Conservation (phyloP, 805 yeast species). For the Cyberlindnera galapagoensis region DNA sequence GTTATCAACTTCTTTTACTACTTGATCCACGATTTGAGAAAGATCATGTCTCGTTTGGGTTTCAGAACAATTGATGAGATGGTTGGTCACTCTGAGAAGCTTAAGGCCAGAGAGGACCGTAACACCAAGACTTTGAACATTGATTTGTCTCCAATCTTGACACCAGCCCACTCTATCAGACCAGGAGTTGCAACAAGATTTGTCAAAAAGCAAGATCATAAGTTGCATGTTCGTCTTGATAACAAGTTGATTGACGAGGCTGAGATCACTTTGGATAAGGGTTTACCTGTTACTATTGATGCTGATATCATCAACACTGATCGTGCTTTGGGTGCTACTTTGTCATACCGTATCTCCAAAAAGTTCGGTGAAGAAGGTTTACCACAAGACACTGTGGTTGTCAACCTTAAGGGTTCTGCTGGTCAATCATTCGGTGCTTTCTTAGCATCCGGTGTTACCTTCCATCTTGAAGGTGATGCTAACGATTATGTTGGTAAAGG, state of each 20-base stretch:
- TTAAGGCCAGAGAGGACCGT: constrained; percentile 79
- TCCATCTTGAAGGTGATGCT: constrained; percentile 94
- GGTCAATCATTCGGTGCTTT: constrained; percentile 99
- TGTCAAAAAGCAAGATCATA: constrained; percentile 90
- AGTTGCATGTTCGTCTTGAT: constrained; percentile 86
- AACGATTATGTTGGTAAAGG: constrained; percentile 98
- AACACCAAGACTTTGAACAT: constrained; percentile 86
- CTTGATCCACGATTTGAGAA: constrained; percentile 85
- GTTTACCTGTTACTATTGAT: constrained; percentile 92
- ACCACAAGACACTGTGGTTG: constrained; percentile 95
- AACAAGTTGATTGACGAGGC: constrained; percentile 95
- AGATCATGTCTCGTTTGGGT: constrained; percentile 90
- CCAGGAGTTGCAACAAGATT: constrained; percentile 95
- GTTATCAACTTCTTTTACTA: constrained; percentile 97
- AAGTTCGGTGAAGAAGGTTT: constrained; percentile 87
- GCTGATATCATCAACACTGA: constrained; percentile 93
- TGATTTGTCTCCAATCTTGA: constrained; percentile 87
- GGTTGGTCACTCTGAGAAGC: constrained; percentile 95
- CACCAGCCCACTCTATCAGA: constrained; percentile 94
- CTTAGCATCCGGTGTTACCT: constrained; percentile 91
- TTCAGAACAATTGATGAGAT: constrained; percentile 94
- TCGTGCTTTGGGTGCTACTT: constrained; percentile 91
- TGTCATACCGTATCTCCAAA: constrained; percentile 91
- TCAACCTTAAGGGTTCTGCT: constrained; percentile 85
- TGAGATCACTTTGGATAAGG: constrained; percentile 89